phyloP scores from a whole-genome alignment of 371 early-diverging fungal species.

The Polyrhizophydium stewartii region DNA sequence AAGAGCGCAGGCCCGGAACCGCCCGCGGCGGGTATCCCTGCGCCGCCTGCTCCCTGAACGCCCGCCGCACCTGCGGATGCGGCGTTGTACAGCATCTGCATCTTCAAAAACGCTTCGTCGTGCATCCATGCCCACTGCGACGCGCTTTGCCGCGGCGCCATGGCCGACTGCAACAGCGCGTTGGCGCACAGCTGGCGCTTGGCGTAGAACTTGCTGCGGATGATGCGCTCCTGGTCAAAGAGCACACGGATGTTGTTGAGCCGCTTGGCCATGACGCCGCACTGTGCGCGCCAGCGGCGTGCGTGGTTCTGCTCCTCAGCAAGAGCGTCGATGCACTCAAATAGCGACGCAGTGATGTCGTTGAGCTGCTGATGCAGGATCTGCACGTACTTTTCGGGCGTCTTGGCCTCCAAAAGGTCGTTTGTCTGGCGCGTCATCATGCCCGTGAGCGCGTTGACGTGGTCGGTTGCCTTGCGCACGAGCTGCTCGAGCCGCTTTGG shows the following conservation, averaged over 20 bases:
- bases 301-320: constrained; percentile 25
- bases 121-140: background rate
- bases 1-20: background rate
- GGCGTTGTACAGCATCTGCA: background rate
- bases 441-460: constrained; percentile 11
- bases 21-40: no score
- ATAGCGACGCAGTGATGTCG: constrained; percentile 20
- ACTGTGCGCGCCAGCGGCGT: constrained; percentile 15
- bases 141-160: background rate
- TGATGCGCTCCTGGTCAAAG: background rate
- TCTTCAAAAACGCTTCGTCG: background rate
- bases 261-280: constrained; percentile 5
- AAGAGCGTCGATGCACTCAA: constrained; percentile 29
- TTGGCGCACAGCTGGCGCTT: constrained; percentile 5
- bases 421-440: constrained; percentile 24
- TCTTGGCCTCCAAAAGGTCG: constrained; percentile 16
- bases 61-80: no score
- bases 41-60: no score
- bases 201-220: background rate
- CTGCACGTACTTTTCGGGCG: constrained; percentile 19
- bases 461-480: constrained; percentile 13
- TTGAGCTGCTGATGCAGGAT: constrained; percentile 25
- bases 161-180: background rate
- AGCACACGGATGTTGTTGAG: background rate
- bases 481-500: constrained; percentile 12